Evolutionary conservation across 306 rosid species (phyloP).

Genomic region (Cyamopsis tetragonoloba): DNA sequence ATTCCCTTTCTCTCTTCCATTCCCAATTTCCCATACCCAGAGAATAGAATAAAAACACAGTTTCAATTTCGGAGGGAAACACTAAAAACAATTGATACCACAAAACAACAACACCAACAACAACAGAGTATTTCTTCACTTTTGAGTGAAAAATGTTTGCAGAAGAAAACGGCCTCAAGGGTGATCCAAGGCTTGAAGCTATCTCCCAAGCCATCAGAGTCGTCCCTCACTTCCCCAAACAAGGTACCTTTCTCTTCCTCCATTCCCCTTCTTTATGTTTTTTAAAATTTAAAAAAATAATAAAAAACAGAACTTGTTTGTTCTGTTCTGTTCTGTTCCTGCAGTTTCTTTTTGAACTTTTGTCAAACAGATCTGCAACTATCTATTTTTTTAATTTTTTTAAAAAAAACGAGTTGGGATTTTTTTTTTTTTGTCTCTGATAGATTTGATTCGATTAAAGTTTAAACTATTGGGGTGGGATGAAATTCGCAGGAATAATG

Average conservation of each 20-base stretch:
- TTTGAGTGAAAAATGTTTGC: conserved; percentile 62
- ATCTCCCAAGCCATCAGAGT: conserved; percentile 88
- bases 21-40: too few relatives aligned
- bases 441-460: too few relatives aligned
- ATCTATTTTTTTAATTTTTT: neutral
- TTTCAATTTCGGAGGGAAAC: conserved; percentile 19
- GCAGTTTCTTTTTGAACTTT: conserved; percentile 22
- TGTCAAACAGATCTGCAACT: conserved; percentile 26
- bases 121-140: too few relatives aligned
- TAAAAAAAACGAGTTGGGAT: neutral
- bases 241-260: conserved; percentile 31
- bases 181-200: conserved; percentile 93
- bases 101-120: neutral
- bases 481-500: conserved; percentile 71
- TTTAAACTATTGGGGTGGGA: neutral
- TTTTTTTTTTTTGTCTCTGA: neutral
- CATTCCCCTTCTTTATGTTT: neutral
- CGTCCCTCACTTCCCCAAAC: conserved; percentile 94
- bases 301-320: too few relatives aligned
- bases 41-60: too few relatives aligned
- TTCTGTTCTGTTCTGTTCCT: neutral
- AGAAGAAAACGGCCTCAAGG: conserved; percentile 83
- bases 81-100: neutral
- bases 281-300: too few relatives aligned
- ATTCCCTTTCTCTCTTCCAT: neutral